Evolutionary conservation across 2,329 filamentous ascomycete genomes (phyloP).

Genomic region (Calycina marina): DNA sequence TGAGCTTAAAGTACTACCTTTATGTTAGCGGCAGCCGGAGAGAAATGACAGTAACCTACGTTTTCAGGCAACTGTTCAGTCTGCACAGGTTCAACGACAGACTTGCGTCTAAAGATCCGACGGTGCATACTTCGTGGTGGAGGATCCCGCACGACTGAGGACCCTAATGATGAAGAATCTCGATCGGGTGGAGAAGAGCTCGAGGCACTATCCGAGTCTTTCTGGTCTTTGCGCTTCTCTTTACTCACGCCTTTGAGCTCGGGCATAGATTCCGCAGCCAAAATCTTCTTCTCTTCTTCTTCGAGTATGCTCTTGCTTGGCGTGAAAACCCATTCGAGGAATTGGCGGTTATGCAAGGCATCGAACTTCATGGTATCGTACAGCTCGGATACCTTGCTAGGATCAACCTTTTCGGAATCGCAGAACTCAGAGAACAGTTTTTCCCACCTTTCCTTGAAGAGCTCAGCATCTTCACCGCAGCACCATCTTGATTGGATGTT

Average conservation of each 20-base stretch:
- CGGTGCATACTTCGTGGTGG: constrained; percentile 21
- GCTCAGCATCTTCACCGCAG: constrained; percentile 82
- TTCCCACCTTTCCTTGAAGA: constrained; percentile 96
- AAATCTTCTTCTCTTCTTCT: constrained; percentile 38
- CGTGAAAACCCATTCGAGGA: constrained; percentile 94
- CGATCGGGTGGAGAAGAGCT: too few species aligned
- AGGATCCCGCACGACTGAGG: constrained; percentile 16
- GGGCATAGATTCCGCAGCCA: constrained; percentile 20
- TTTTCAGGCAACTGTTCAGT: constrained; percentile 34
- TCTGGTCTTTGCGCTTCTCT: constrained; percentile 12
- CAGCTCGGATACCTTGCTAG: constrained; percentile 94
- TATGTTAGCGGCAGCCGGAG: not conserved
- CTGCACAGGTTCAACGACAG: constrained; percentile 33
- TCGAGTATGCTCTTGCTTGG: constrained; percentile 67
- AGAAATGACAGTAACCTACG: not conserved
- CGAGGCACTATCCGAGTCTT: constrained; percentile 12
- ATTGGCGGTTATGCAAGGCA: constrained; percentile 88
- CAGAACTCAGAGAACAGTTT: constrained; percentile 95
- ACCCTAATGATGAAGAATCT: too few species aligned
- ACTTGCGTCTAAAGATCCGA: constrained; percentile 44
- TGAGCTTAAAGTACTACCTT: constrained; percentile 69
- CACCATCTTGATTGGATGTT: constrained; percentile 88
- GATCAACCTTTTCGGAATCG: constrained; percentile 94
- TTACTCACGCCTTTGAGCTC: constrained; percentile 16
- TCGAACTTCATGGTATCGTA: constrained; percentile 99